Evolutionary conservation across 305 asterid genomes (phyloP).

Genomic region (Rubia peregrina): DNA sequence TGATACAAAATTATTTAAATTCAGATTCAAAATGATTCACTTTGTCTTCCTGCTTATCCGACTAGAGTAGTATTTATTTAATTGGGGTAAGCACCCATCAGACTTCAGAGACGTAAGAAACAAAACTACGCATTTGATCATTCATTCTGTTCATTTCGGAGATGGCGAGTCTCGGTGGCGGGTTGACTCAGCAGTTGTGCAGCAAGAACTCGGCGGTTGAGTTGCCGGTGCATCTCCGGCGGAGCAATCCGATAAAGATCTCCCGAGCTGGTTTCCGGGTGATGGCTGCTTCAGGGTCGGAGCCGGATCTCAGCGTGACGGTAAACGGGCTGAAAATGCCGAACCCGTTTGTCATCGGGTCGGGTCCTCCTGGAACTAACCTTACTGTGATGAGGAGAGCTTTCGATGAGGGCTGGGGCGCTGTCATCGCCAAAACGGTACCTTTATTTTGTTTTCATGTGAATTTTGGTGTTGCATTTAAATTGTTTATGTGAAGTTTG

Average conservation of each 20-base stretch:
- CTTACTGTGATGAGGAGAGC: constrained; percentile 91
- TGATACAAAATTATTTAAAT: background rate
- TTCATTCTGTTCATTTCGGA: background rate
- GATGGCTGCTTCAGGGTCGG: constrained; percentile 34
- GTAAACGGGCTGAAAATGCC: constrained; percentile 93
- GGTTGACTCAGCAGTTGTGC: constrained; percentile 33
- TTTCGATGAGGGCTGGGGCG: constrained; percentile 98
- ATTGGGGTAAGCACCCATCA: background rate
- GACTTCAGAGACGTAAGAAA: background rate
- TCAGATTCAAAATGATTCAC: background rate
- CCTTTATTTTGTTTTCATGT: background rate
- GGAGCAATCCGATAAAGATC: constrained; percentile 18
- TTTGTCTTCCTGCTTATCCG: constrained; percentile 2
- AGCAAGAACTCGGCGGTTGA: constrained; percentile 27
- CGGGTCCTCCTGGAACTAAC: constrained; percentile 98
- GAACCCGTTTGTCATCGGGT: constrained; percentile 89
- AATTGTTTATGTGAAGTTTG: background rate
- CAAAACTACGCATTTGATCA: constrained; percentile 8
- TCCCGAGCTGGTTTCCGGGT: constrained; percentile 46
- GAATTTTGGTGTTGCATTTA: background rate
- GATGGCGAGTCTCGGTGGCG: constrained; percentile 49
- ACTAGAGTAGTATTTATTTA: background rate
- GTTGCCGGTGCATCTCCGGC: constrained; percentile 28
- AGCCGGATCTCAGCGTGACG: constrained; percentile 81
- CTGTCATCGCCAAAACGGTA: constrained; percentile 96